Percentiles rank a stretch among this genome's conserved stretches.
phyloP scores from a whole-genome alignment of 768 basidiomycete genomes.

The Cystoderma amianthinum region DNA sequence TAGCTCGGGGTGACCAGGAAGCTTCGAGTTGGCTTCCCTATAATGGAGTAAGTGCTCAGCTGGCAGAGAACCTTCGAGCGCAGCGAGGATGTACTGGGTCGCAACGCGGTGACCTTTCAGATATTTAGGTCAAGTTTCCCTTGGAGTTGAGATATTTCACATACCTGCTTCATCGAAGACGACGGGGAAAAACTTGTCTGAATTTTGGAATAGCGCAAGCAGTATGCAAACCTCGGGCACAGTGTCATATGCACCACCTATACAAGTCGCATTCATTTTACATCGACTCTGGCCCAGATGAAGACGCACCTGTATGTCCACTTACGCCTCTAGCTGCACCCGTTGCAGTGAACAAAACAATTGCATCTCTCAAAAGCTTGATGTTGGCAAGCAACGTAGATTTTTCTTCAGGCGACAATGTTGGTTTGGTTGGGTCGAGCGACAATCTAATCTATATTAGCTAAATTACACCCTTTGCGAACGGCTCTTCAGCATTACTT shows the following conservation, averaged over 20 bases:
- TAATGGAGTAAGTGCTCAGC: constrained; percentile 78
- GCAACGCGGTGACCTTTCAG: constrained; percentile 89
- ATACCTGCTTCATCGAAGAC: constrained; percentile 79
- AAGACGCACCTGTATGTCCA: constrained; percentile 66
- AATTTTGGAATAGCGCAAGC: constrained; percentile 62
- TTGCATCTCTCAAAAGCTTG: constrained; percentile 75
- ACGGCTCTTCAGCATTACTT: constrained; percentile 33
- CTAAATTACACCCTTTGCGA: neutral
- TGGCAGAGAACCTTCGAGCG: constrained; percentile 65
- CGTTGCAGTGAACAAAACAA: constrained; percentile 81
- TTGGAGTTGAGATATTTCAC: no score
- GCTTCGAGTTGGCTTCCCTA: constrained; percentile 78
- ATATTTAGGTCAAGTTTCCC: no score
- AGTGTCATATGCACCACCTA: constrained; percentile 66
- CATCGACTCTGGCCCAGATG: constrained; percentile 1
- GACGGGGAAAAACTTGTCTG: constrained; percentile 57
- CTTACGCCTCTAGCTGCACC: constrained; percentile 83
- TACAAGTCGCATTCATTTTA: constrained; percentile 2
- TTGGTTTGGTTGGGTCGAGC: constrained; percentile 65
- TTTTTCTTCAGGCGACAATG: constrained; percentile 59
- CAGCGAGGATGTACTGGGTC: constrained; percentile 81
- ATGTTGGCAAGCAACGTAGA: constrained; percentile 59
- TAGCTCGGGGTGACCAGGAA: constrained; percentile 86
- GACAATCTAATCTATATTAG: constrained; percentile 35
- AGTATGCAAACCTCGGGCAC: constrained; percentile 82